Evolutionary conservation across 495 filamentous ascomycete genomes (phyloP).

Genomic region (Aspergillus indologenus): DNA sequence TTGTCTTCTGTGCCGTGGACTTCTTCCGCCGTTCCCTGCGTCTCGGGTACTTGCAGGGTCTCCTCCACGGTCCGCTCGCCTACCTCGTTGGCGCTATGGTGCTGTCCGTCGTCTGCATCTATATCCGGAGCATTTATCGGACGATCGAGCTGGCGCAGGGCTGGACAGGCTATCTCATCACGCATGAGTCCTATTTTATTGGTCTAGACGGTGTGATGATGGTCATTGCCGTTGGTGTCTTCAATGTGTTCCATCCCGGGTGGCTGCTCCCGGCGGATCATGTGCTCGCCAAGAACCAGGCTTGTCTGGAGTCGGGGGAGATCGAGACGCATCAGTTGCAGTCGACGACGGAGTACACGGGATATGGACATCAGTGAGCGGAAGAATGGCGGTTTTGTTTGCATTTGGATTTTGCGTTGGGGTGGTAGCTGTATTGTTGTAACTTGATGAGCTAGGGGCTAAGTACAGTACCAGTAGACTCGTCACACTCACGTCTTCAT

Average conservation of each 20-base stretch:
- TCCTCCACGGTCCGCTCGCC: neutral
- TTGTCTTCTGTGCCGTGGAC: conserved; percentile 39
- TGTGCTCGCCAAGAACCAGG: neutral
- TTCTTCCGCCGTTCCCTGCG: conserved; percentile 34
- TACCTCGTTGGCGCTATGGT: conserved; percentile 36
- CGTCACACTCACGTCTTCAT: too few species aligned
- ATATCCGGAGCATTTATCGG: conserved; percentile 54
- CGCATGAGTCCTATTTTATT: conserved; percentile 56
- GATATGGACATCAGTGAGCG: neutral
- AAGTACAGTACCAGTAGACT: too few species aligned
- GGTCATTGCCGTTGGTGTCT: conserved; percentile 47
- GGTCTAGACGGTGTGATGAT: conserved; percentile 55
- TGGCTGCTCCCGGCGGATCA: conserved; percentile 30
- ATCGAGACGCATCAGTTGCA: neutral
- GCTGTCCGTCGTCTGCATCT: conserved; percentile 45
- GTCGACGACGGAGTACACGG: neutral
- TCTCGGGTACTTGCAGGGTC: conserved; percentile 15
- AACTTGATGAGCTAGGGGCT: too few species aligned
- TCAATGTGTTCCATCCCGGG: conserved; percentile 47
- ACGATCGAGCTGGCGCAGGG: conserved; percentile 58
- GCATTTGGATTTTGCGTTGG: too few species aligned
- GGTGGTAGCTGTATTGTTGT: too few species aligned
- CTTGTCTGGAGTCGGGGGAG: neutral
- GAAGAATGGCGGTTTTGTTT: too few species aligned
- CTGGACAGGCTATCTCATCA: conserved; percentile 56